Conservation (phyloP, 805 yeast species). For the Nakazawaea holstii region DNA sequence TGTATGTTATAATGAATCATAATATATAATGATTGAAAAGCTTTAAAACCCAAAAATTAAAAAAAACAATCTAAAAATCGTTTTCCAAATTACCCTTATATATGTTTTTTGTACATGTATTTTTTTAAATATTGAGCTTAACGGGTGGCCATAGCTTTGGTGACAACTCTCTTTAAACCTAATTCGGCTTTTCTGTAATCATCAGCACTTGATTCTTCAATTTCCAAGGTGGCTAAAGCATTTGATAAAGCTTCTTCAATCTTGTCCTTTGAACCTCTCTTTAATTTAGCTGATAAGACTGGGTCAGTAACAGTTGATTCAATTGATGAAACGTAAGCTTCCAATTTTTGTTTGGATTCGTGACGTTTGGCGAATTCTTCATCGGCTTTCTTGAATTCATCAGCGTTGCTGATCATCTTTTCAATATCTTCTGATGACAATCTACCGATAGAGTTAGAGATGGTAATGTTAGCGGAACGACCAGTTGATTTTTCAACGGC, state of each 20-base stretch:
- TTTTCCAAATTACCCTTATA: neutral
- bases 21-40: neutral
- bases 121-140: slow-evolving; percentile 32
- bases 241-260: slow-evolving; percentile 97
- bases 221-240: slow-evolving; percentile 95
- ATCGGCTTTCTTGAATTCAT: slow-evolving; percentile 97
- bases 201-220: slow-evolving; percentile 94
- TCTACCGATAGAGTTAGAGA: slow-evolving; percentile 99
- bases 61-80: neutral
- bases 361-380: slow-evolving; percentile 99
- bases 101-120: slow-evolving; percentile 1
- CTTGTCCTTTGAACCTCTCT: slow-evolving; percentile 96
- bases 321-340: slow-evolving; percentile 94
- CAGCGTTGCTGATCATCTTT: slow-evolving; percentile 98
- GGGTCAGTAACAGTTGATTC: slow-evolving; percentile 98
- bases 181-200: slow-evolving; percentile 99
- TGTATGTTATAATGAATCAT: neutral
- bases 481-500: slow-evolving; percentile 99
- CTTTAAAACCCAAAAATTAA: slow-evolving; percentile 1
- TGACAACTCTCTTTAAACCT: slow-evolving; percentile 97
- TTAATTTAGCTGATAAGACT: slow-evolving; percentile 93
- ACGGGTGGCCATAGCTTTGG: slow-evolving; percentile 99
- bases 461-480: slow-evolving; percentile 96
- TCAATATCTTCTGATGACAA: slow-evolving; percentile 94
- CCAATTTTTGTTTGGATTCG: slow-evolving; percentile 98